Evolutionary conservation across 805 yeast species (phyloP).

Genomic region (Zygosaccharomyces bisporus): DNA sequence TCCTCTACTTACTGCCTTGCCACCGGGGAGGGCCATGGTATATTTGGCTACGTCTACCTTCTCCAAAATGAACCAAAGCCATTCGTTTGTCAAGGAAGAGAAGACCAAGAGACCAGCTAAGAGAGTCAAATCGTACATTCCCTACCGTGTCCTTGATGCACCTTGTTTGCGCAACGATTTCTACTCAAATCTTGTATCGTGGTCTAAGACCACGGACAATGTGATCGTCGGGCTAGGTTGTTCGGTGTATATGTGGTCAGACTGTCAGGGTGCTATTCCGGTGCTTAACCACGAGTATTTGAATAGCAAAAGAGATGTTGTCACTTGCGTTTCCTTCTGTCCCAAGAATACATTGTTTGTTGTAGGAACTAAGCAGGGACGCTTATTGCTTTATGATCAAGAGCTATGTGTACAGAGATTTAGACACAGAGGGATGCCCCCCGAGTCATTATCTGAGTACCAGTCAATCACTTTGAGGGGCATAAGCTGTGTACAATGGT

Average conservation of each 20-base stretch:
- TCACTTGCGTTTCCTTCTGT: conserved; percentile 60
- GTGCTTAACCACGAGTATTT: conserved; percentile 40
- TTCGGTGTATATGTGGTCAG: conserved; percentile 62
- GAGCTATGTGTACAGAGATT: conserved; percentile 17
- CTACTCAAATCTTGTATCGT: conserved; percentile 69
- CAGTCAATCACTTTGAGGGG: conserved; percentile 37
- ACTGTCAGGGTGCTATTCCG: conserved; percentile 42
- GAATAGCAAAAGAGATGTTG: conserved; percentile 34
- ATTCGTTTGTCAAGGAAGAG: conserved; percentile 11
- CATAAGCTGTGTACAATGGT: conserved; percentile 61
- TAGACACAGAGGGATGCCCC: conserved; percentile 6
- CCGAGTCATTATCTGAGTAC: conserved; percentile 21
- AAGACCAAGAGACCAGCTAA: conserved; percentile 23
- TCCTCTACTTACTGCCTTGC: conserved; percentile 22
- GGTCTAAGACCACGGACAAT: conserved; percentile 52
- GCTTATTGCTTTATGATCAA: conserved; percentile 45
- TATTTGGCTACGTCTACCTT: conserved; percentile 17
- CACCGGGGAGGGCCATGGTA: conserved; percentile 20
- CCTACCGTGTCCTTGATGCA: conserved; percentile 58
- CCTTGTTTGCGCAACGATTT: conserved; percentile 73
- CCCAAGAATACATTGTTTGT: conserved; percentile 43
- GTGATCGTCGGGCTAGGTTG: conserved; percentile 66
- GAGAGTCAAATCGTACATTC: conserved; percentile 38
- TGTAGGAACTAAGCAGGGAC: conserved; percentile 59
- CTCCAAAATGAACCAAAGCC: conserved; percentile 13